Percentiles rank a stretch among this genome's conserved stretches.
Evolutionary conservation across 23 red algal species (phyloP).

Genomic region (Gracilaria gracilis): DNA sequence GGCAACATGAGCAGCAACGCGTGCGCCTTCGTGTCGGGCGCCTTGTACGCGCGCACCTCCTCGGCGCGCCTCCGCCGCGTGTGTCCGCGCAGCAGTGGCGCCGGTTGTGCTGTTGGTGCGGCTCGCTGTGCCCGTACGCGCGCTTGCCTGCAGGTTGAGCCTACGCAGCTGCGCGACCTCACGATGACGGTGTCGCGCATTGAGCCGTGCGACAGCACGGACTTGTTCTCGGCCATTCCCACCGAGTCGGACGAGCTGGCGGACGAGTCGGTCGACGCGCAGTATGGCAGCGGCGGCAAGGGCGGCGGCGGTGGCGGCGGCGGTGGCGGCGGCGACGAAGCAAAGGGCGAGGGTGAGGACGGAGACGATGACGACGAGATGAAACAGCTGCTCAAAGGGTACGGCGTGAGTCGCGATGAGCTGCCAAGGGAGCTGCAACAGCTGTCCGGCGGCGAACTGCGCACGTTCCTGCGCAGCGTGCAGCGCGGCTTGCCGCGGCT

Average conservation of each 20-base stretch:
- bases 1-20: too few relatives aligned
- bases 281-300: neutral
- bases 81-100: too few relatives aligned
- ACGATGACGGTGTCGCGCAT: constrained; percentile 1
- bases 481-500: constrained; percentile 37
- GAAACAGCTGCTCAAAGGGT: neutral
- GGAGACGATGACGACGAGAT: neutral
- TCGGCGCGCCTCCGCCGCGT: too few relatives aligned
- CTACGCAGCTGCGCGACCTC: too few relatives aligned
- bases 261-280: neutral
- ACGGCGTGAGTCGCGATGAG: neutral
- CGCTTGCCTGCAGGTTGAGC: too few relatives aligned
- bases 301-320: neutral
- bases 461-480: constrained; percentile 45
- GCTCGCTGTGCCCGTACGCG: too few relatives aligned
- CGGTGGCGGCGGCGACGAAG: neutral
- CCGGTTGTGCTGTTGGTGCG: too few relatives aligned
- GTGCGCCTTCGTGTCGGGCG: too few relatives aligned
- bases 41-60: too few relatives aligned
- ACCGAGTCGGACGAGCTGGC: neutral
- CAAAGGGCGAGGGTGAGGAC: neutral
- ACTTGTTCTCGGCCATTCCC: neutral
- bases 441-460: constrained; percentile 60
- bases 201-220: neutral
- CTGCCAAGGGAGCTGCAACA: constrained; percentile 45